phyloP scores from a whole-genome alignment of 2,329 filamentous ascomycete species.

The Ophiostoma perfectum region DNA sequence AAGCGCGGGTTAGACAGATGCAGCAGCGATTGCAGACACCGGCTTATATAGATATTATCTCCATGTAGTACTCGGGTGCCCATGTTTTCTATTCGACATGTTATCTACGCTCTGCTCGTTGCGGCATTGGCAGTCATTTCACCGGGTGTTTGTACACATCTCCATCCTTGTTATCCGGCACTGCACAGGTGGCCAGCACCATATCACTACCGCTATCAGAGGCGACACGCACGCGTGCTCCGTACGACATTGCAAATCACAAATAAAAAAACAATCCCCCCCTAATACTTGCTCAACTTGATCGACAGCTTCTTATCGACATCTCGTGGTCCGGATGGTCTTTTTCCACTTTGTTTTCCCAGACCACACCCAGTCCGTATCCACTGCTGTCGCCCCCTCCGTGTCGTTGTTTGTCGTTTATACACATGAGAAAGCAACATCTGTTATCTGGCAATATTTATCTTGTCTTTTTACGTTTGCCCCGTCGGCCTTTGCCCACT shows the following conservation, averaged over 20 bases:
- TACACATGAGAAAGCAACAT: background rate
- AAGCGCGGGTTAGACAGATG: background rate
- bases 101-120: background rate
- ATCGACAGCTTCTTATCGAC: background rate
- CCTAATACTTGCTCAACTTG: background rate
- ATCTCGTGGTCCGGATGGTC: background rate
- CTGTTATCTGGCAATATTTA: background rate
- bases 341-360: background rate
- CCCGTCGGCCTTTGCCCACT: background rate
- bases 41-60: background rate
- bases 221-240: background rate
- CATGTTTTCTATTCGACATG: background rate
- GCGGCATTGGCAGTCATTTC: background rate
- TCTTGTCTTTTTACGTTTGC: background rate
- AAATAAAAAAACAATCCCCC: background rate
- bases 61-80: background rate
- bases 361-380: background rate
- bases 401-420: background rate
- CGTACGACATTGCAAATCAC: too few species aligned
- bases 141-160: background rate
- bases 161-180: constrained; percentile 1
- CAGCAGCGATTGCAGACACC: background rate
- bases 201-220: background rate
- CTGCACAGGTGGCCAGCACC: too few species aligned
- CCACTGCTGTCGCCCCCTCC: background rate